A percentile compares a stretch with the other conserved stretches of the same genome.
phyloP scores from a whole-genome alignment of 2,329 filamentous ascomycete species.

The Bipolaris oryzae region DNA sequence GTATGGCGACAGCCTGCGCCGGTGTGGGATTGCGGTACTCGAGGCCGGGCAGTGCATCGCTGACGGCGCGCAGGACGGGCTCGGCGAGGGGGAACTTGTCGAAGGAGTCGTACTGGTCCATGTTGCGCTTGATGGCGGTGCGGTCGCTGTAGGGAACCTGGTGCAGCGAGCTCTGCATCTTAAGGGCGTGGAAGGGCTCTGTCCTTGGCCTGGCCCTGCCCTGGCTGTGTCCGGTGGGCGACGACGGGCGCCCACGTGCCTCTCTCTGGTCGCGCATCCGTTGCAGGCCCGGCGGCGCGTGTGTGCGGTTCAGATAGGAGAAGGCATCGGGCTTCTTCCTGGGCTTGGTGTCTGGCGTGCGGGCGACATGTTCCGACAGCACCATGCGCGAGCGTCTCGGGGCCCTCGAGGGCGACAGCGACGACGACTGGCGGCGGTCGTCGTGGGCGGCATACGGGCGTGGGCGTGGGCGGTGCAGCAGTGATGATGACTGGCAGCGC shows the following conservation, averaged over 20 bases:
- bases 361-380: constrained; percentile 51
- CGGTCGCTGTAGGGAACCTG: constrained; percentile 76
- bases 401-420: constrained; percentile 9
- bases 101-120: constrained; percentile 75
- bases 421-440: not conserved
- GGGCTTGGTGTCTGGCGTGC: constrained; percentile 30
- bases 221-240: constrained; percentile 24
- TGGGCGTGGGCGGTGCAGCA: constrained; percentile 28
- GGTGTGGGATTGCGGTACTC: constrained; percentile 81
- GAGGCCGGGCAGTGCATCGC: constrained; percentile 77
- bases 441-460: constrained; percentile 41
- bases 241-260: constrained; percentile 9
- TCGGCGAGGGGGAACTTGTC: constrained; percentile 79
- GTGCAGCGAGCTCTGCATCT: constrained; percentile 85
- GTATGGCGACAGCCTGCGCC: constrained; percentile 87
- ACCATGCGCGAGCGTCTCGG: constrained; percentile 55
- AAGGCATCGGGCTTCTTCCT: constrained; percentile 41
- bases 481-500: not conserved
- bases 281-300: constrained; percentile 34
- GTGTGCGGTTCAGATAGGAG: constrained; percentile 41
- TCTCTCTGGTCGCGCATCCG: constrained; percentile 20
- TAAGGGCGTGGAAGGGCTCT: constrained; percentile 77
- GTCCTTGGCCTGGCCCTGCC: constrained; percentile 45
- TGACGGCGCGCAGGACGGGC: constrained; percentile 71
- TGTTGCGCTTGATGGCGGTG: constrained; percentile 64